A percentile compares a stretch with the other conserved stretches of the same genome.
Evolutionary conservation across 345 rosid genomes (phyloP).

Genomic region (Sonneratia caseolaris): DNA sequence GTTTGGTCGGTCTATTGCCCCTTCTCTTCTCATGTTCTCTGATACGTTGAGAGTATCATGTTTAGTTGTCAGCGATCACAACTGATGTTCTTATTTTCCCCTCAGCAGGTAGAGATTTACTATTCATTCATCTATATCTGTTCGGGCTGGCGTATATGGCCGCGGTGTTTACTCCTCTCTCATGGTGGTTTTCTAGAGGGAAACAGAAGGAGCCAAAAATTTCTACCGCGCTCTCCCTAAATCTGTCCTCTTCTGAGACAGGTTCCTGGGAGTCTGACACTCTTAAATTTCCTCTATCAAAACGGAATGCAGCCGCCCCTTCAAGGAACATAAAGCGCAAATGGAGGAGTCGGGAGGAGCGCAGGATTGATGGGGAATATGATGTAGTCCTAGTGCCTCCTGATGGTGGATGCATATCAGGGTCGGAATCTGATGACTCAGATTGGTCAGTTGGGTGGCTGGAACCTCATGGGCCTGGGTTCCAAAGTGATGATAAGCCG

Average conservation of each 20-base stretch:
- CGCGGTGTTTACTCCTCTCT: slow-evolving; percentile 39
- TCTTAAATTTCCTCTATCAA: slow-evolving; percentile 45
- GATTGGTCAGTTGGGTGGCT: slow-evolving; percentile 77
- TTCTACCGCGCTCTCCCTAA: slow-evolving; percentile 31
- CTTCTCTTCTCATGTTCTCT: background rate
- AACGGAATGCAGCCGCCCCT: slow-evolving; percentile 30
- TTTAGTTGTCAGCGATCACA: background rate
- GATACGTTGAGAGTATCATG: background rate
- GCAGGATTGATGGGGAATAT: slow-evolving; percentile 57
- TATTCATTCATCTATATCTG: background rate
- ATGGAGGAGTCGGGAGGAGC: slow-evolving; percentile 60
- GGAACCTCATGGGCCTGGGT: slow-evolving; percentile 70
- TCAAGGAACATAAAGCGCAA: slow-evolving; percentile 49
- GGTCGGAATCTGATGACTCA: slow-evolving; percentile 61
- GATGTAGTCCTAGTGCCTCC: slow-evolving; percentile 72
- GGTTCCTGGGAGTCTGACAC: slow-evolving; percentile 41
- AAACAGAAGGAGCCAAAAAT: slow-evolving; percentile 39
- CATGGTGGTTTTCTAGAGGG: slow-evolving; percentile 61
- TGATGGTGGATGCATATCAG: slow-evolving; percentile 67
- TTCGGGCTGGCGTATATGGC: slow-evolving; percentile 29
- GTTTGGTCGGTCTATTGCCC: background rate
- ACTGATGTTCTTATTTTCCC: background rate
- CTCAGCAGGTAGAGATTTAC: slow-evolving; percentile 7
- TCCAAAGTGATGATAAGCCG: slow-evolving; percentile 42
- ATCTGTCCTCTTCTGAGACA: slow-evolving; percentile 27